Evolutionary conservation across 2,329 filamentous ascomycete genomes (phyloP).

Genomic region (Paraphoma chrysanthemicola): DNA sequence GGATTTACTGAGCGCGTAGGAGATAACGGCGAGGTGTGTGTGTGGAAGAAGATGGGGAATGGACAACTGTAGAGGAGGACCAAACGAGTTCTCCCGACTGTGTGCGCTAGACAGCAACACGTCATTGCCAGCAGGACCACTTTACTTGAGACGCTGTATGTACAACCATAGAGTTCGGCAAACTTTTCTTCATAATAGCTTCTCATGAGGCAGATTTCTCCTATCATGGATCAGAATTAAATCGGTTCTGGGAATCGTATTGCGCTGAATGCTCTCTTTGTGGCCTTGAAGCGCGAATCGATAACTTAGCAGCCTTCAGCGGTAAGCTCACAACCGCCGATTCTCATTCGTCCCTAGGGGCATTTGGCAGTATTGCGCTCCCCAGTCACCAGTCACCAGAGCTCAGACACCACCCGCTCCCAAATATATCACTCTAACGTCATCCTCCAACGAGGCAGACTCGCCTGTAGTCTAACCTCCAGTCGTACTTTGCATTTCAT

Average conservation of each 20-base stretch:
- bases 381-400: not conserved
- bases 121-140: conserved; percentile 16
- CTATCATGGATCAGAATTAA: too few relatives aligned
- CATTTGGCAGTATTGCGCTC: not conserved
- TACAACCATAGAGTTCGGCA: not conserved
- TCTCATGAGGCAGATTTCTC: too few relatives aligned
- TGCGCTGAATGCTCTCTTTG: too few relatives aligned
- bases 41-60: conserved; percentile 2
- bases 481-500: too few relatives aligned
- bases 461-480: not conserved
- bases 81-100: conserved; percentile 5
- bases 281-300: too few relatives aligned
- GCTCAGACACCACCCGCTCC: not conserved
- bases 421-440: not conserved
- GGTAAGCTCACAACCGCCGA: too few relatives aligned
- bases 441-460: not conserved
- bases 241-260: too few relatives aligned
- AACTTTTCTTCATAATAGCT: too few relatives aligned
- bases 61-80: not conserved
- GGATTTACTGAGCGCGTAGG: conserved; percentile 2
- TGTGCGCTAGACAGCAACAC: conserved; percentile 22
- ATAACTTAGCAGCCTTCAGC: too few relatives aligned
- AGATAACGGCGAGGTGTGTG: conserved; percentile 10
- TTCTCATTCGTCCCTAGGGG: not conserved
- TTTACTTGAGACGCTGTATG: not conserved